Evolutionary conservation across 2,329 filamentous ascomycete genomes (phyloP), one percentile per base, ranked within the genome.

Genomic region (Bipolaris gigantea): DNA sequence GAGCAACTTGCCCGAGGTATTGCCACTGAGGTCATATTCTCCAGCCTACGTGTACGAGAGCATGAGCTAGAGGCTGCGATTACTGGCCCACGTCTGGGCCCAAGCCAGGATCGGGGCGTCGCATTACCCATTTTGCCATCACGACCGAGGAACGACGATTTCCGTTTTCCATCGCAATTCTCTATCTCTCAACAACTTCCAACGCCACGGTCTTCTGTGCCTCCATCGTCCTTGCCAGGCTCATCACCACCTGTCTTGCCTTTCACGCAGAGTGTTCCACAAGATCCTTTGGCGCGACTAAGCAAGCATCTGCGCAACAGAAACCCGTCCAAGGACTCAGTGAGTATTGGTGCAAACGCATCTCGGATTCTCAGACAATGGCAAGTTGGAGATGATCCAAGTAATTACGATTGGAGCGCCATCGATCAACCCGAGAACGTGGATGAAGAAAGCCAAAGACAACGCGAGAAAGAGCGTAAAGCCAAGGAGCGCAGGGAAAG

Each of bases 311-410:
- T 76, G 2, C 61, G 60, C 1, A 72, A 77, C 42, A 60, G 58
- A 6, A 71, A 71, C 36, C 59, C 61, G n/a, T 38, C 46, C 9
- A n/a, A 41, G 2, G 34, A 43, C 55, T 23, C 53, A 51, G 32
- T 60, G 53, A 36, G 62, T 1, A 59, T 77, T 0, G 64, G 73
- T 0, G 66, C 69, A 13, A 67, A 62, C 15, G 63, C 78, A 5
- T 63, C 59, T 19, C 69, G 71, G 36, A 57, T 79, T 15, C 67
- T 80, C 5, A 61, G 68, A 30, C 78, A 80, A 50, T 80, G 78
- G 78, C 57, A 65, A 8, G 35, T 65, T 2, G 76, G 74, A 21
- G 53, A 60, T 4, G 72, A 79, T 46, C 76, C 75, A 1, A 57
- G 47, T 3, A 56, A 55, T 5, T 80, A 80, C 56, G 71, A 77